Evolutionary conservation across 768 basidiomycete species (phyloP).

Genomic region (Pholiota molesta): DNA sequence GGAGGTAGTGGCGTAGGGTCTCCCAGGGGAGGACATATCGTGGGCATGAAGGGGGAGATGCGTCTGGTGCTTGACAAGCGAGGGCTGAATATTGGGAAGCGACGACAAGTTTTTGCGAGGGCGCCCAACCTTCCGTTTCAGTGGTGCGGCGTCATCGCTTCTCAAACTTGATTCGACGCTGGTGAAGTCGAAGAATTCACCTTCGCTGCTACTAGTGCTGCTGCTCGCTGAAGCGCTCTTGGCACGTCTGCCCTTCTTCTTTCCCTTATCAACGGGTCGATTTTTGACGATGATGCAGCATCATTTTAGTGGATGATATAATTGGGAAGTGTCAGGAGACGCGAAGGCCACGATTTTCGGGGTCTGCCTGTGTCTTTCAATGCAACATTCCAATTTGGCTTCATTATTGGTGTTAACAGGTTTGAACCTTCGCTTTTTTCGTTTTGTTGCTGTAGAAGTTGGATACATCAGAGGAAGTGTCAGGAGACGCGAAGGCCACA

Average conservation of each 20-base stretch:
- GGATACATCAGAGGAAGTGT: no score
- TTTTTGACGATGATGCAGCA: not conserved
- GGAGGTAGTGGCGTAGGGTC: not conserved
- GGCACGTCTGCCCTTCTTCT: not conserved
- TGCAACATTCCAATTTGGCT: no score
- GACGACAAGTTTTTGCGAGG: conserved; percentile 12
- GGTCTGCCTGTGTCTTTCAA: no score
- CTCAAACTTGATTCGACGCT: conserved; percentile 6
- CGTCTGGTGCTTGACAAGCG: not conserved
- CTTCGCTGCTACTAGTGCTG: not conserved
- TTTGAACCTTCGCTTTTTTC: no score
- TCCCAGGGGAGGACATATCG: not conserved
- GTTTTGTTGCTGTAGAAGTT: no score
- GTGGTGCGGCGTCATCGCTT: not conserved
- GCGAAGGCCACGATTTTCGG: conserved; percentile 2
- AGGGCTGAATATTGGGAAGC: not conserved
- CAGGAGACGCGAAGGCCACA: not conserved
- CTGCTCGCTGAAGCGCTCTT: not conserved
- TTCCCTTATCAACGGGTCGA: not conserved
- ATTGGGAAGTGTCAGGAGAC: not conserved
- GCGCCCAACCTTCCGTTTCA: conserved; percentile 19
- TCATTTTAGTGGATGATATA: not conserved
- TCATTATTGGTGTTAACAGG: no score
- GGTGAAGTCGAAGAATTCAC: conserved; percentile 7
- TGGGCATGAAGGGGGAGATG: not conserved